Base-by-base conservation (phyloP, 1,284 basidiomycete genomes). In the Ustilago trichophora region DNA sequence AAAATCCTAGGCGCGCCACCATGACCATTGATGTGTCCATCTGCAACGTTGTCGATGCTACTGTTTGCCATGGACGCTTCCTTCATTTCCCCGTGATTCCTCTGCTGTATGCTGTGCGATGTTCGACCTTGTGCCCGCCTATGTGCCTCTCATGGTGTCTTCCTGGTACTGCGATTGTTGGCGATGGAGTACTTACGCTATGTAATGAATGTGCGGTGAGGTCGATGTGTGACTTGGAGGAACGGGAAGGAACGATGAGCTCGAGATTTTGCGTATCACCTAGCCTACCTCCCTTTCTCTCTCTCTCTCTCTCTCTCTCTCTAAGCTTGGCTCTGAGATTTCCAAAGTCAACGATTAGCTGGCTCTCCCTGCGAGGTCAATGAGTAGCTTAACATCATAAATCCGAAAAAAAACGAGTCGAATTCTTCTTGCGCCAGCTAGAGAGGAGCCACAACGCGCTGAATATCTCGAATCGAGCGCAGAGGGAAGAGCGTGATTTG, bases 191-290 rank as follows among this genome's bases (percentile, higher is more conserved):
- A 65, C 62, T 65, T 65, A 65, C 62, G 62, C 62, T 65, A 65
- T 65, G 55, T 53, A 11, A 58, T 65, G 35, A 49, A 54, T 65
- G 34, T 58, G 55, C 55, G 62, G 62, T 65, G 62, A 53, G 62
- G 62, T 65, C 55, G 55, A 42, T 34, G 27, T 25, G 36, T 57
- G 62, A 65, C 62, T 67, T 67, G 64, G 53, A 53, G 49, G 32
- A 15, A 40, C 15, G 6, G 42, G 42, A 58, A 53, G 62, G 37
- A 54, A 32, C 18, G n/a, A 44, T 25, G 32, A 12, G 22, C 10
- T 41, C 41, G 21, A 54, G 27, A 34, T 26, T 41, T 43, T 24
- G 21, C 15, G 22, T 46, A 29, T 31, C 13, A 13, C 27, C 27
- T 13, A 29, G 8, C 37, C 18, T 42, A 18, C 7, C 27, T 16